Evolutionary conservation across 495 filamentous ascomycete genomes (phyloP), one percentile per base, ranked within the genome.

Genomic region (Hypoxylon perforatum): DNA sequence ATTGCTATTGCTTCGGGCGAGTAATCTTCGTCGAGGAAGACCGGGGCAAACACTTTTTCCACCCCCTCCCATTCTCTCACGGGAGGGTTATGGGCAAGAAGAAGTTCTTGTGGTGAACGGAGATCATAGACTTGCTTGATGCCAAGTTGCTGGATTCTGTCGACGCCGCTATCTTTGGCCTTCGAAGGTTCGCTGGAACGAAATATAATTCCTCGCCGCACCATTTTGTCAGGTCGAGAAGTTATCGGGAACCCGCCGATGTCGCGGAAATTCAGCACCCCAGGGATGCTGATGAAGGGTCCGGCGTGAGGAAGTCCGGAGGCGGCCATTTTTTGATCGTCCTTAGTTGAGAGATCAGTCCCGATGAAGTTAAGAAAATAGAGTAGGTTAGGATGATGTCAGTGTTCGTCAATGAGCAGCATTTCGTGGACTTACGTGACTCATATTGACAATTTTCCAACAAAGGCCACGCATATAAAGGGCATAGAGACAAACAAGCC

Each of bases 111-210:
- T 8, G 72, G 60, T 2, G 86, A 87, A 35, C 90, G 85, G 3
- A 91, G 77, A 73, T 92, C 88, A 61, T 85, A 90, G 41, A 90
- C 79, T 15, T 81, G 80, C 4, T 78, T 82, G 63, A 91, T 83
- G 7, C 81, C 80, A 12, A 91, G 74, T 7, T 71, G 53, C 15
- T 66, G 71, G 28, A 92, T 77, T 5, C 72, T 73, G 2, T 61
- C 39, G 5, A 84, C 81, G 8, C 86, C 87, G n/a, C 80, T 74
- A 21, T 75, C 66, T 3, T 80, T 76, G 30, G 87, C 75, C 15
- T 75, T 48, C 15, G 76, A 78, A 4, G 83, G 85, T 8, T 84
- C 83, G 4, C 81, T 85, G 14, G 81, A 82, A 58, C 87, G 84
- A 63, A 82, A 88, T 54, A 89, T 67, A 9, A 86, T 35, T 35